Conservation (phyloP, 148 eudicot genomes). For the Cornus suecica region DNA sequence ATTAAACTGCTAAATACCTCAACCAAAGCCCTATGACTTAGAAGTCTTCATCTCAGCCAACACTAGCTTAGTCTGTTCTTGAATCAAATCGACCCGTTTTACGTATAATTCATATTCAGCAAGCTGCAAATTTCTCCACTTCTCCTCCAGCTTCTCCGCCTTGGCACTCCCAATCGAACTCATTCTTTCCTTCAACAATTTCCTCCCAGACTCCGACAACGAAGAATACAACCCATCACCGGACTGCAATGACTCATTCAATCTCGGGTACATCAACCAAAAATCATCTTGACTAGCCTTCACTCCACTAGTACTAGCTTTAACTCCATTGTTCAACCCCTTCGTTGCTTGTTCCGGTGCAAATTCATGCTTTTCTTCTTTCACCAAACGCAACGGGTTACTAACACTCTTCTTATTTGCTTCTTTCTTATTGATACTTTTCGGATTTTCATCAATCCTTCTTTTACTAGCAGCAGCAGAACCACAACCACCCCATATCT, state of each 20-base stretch:
- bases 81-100: constrained; percentile 12
- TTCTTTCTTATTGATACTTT: not conserved
- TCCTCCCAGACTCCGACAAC: not conserved
- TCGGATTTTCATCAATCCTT: not conserved
- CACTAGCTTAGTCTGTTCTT: constrained; percentile 14
- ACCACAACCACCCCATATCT: constrained; percentile 57
- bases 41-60: constrained; percentile 12
- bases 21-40: not conserved
- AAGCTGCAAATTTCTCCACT: constrained; percentile 28
- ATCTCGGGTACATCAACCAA: constrained; percentile 20
- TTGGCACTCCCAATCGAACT: constrained; percentile 23
- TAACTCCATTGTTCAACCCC: too few species aligned
- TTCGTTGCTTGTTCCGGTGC: not conserved
- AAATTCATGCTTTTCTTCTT: not conserved
- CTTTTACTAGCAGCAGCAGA: not conserved
- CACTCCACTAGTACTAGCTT: not conserved
- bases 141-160: constrained; percentile 32
- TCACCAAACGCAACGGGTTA: not conserved
- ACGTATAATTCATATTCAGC: constrained; percentile 19
- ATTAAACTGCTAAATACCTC: not conserved
- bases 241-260: constrained; percentile 8
- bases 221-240: not conserved
- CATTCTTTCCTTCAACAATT: constrained; percentile 8
- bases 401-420: constrained; percentile 12
- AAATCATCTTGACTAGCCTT: constrained; percentile 3